phyloP scores from a whole-genome alignment of 768 basidiomycete species.

The Tricholoma saponaceum region DNA sequence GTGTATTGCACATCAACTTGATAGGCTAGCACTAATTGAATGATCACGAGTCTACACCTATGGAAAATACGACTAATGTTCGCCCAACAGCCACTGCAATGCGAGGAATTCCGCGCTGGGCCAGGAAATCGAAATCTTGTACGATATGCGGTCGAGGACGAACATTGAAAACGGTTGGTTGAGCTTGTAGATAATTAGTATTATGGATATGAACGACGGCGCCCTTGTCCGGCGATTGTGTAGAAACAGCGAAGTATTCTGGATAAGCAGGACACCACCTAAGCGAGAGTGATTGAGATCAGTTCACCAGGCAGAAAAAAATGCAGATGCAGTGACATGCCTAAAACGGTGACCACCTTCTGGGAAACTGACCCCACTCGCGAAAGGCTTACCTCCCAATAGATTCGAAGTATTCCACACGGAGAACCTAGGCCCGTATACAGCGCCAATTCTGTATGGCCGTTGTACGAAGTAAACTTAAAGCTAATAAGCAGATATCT shows the following conservation, averaged over 20 bases:
- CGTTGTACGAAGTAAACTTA: background rate
- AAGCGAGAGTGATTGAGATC: background rate
- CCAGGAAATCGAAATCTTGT: constrained; percentile 76
- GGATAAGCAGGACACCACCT: constrained; percentile 80
- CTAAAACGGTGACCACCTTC: constrained; percentile 69
- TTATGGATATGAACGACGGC: constrained; percentile 72
- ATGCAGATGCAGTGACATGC: constrained; percentile 30
- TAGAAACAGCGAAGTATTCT: constrained; percentile 75
- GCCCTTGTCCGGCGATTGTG: constrained; percentile 52
- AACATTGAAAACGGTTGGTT: constrained; percentile 56
- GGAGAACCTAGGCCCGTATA: constrained; percentile 66
- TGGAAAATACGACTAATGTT: constrained; percentile 55
- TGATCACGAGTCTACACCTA: constrained; percentile 54
- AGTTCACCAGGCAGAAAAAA: background rate
- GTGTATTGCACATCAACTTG: no score
- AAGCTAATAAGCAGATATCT: constrained; percentile 16
- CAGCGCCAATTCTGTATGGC: constrained; percentile 60
- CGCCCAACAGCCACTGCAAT: constrained; percentile 66
- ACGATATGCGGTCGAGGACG: constrained; percentile 61
- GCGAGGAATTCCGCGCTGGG: constrained; percentile 52
- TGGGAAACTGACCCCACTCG: constrained; percentile 58
- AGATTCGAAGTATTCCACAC: constrained; percentile 75
- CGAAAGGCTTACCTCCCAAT: constrained; percentile 67
- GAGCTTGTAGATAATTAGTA: constrained; percentile 55
- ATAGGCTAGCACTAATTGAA: no score